Percentiles rank a stretch among this genome's conserved stretches.
Conservation (phyloP, 1,284 basidiomycete genomes). For the Boletus austroedulis region DNA sequence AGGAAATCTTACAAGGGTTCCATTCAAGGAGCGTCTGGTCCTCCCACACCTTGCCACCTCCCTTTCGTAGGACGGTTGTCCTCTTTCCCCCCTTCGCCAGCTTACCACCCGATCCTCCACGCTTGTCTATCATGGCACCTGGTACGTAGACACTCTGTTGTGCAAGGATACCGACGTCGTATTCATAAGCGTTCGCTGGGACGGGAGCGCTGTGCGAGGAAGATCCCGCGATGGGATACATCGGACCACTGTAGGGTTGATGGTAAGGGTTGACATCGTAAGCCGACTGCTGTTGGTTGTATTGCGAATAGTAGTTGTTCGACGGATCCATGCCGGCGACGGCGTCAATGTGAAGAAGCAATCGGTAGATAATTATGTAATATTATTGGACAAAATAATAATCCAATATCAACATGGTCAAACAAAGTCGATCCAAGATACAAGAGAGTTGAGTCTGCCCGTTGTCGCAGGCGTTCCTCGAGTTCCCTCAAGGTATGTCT, state of each 20-base stretch:
- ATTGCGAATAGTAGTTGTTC: constrained; percentile 42
- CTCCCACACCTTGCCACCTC: constrained; percentile 95
- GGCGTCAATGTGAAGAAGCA: not conserved
- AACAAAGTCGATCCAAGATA: constrained; percentile 21
- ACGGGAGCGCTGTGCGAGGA: constrained; percentile 74
- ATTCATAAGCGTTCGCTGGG: constrained; percentile 85
- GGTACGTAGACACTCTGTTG: constrained; percentile 88
- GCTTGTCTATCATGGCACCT: constrained; percentile 82
- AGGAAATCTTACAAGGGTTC: constrained; percentile 79
- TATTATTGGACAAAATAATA: not conserved
- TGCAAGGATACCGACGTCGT: constrained; percentile 82
- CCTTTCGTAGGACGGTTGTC: constrained; percentile 91
- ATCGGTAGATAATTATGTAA: constrained; percentile 24
- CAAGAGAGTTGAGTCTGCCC: constrained; percentile 16
- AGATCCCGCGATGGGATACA: constrained; percentile 61
- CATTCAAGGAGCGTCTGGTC: constrained; percentile 96
- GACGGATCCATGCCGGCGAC: constrained; percentile 28
- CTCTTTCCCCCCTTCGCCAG: constrained; percentile 88
- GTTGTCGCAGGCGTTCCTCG: constrained; percentile 41
- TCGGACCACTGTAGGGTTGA: constrained; percentile 72
- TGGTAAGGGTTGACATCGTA: constrained; percentile 75
- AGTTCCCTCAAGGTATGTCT: constrained; percentile 55
- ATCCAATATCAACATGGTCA: constrained; percentile 29
- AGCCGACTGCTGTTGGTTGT: constrained; percentile 46
- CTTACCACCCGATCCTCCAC: constrained; percentile 79